Evolutionary conservation across 2,329 filamentous ascomycete species (phyloP).

Genomic region (Amylocarpus encephaloides): DNA sequence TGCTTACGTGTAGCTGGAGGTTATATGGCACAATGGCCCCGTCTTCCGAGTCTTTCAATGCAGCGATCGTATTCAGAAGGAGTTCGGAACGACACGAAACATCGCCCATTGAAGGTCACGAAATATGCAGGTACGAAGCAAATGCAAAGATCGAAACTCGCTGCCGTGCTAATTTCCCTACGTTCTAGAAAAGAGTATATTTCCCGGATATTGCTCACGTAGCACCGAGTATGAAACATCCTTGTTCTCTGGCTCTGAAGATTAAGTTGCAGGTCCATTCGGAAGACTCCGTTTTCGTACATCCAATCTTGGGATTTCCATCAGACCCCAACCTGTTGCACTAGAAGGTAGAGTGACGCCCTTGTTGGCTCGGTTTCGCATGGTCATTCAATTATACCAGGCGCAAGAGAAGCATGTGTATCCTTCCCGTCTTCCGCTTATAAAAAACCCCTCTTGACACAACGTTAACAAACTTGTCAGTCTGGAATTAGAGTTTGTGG

Average conservation of each 20-base stretch:
- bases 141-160: not conserved
- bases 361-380: not conserved
- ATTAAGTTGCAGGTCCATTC: not conserved
- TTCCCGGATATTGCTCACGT: not conserved
- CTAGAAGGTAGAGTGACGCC: not conserved
- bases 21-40: not conserved
- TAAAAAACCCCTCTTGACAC: too few relatives aligned
- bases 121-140: conserved; percentile 5
- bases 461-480: too few relatives aligned
- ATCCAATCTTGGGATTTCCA: not conserved
- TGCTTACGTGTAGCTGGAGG: not conserved
- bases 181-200: not conserved
- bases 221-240: not conserved
- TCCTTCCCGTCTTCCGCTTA: too few relatives aligned
- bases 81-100: not conserved
- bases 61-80: not conserved
- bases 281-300: not conserved
- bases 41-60: not conserved
- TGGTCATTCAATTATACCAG: too few relatives aligned
- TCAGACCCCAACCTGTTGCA: not conserved
- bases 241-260: not conserved
- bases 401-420: too few relatives aligned
- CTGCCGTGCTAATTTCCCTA: not conserved
- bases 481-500: too few relatives aligned
- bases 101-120: not conserved